Conservation (phyloP, 306 rosid species). For the Castanospermum australe region DNA sequence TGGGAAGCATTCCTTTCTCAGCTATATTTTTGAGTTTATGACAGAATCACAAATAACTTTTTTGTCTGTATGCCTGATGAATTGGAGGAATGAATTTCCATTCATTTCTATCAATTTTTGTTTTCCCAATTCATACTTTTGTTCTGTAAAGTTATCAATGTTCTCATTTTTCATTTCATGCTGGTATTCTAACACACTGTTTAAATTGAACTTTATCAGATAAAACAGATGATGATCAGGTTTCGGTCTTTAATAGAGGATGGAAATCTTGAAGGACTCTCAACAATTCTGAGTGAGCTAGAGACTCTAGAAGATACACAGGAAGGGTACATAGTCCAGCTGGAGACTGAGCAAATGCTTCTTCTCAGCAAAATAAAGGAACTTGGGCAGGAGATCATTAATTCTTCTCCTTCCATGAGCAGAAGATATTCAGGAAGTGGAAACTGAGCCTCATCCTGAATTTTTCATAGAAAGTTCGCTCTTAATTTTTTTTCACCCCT, state of each 20-base stretch:
- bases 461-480: too few relatives aligned
- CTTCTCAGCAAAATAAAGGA: conserved; percentile 82
- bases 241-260: conserved; percentile 60
- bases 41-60: background rate
- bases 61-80: background rate
- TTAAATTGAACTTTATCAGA: conserved; percentile 48
- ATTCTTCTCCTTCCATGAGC: conserved; percentile 58
- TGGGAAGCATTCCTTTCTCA: background rate
- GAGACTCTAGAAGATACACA: conserved; percentile 74
- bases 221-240: conserved; percentile 70
- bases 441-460: conserved; percentile 28
- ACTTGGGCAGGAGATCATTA: conserved; percentile 72
- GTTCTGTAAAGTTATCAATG: background rate
- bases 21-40: background rate
- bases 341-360: conserved; percentile 86
- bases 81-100: background rate
- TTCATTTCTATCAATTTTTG: too few relatives aligned
- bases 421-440: conserved; percentile 38
- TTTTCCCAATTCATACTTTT: too few relatives aligned
- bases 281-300: conserved; percentile 60
- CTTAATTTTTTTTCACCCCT: too few relatives aligned
- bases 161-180: conserved; percentile 1
- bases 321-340: conserved; percentile 67
- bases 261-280: conserved; percentile 65
- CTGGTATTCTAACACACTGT: conserved; percentile 1